Percentiles rank a stretch among this genome's conserved stretches.
phyloP scores from a whole-genome alignment of 163 green algal genomes.

The Prototheca stagnorum region DNA sequence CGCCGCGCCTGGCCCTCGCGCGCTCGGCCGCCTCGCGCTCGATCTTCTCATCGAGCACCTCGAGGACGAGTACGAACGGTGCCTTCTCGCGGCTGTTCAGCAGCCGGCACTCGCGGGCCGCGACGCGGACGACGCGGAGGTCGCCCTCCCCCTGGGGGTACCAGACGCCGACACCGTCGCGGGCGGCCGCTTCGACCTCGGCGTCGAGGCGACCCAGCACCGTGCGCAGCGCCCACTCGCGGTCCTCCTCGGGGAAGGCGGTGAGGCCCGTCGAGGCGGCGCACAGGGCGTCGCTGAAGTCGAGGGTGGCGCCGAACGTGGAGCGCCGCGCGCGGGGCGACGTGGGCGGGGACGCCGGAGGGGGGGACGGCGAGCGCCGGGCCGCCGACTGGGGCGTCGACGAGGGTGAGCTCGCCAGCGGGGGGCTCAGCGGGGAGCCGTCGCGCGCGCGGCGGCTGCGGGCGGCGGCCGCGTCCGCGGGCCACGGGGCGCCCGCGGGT shows the following conservation, averaged over 20 bases:
- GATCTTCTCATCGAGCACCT: slow-evolving; percentile 63
- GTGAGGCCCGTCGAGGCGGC: slow-evolving; percentile 61
- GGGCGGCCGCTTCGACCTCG: slow-evolving; percentile 46
- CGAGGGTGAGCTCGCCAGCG: no score
- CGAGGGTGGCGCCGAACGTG: slow-evolving; percentile 80
- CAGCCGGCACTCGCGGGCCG: slow-evolving; percentile 58
- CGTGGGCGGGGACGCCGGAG: slow-evolving; percentile 18
- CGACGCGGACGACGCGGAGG: slow-evolving; percentile 63
- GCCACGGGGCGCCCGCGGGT: neutral
- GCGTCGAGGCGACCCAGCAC: slow-evolving; percentile 56
- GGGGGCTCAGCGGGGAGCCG: neutral
- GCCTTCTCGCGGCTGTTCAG: slow-evolving; percentile 78
- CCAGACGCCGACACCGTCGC: slow-evolving; percentile 58
- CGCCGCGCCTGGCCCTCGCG: neutral
- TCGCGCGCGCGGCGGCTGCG: neutral
- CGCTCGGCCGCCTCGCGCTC: slow-evolving; percentile 4
- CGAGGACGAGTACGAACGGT: slow-evolving; percentile 82
- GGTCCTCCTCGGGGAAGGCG: slow-evolving; percentile 49
- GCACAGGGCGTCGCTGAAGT: slow-evolving; percentile 89
- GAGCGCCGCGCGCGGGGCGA: slow-evolving; percentile 43
- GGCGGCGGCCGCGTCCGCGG: neutral
- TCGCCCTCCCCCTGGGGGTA: slow-evolving; percentile 65
- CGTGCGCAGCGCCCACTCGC: slow-evolving; percentile 42
- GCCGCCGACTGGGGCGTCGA: no score
- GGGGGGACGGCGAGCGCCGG: neutral